phyloP scores from a whole-genome alignment of 2,329 filamentous ascomycete genomes.

The Acarospora socialis region DNA sequence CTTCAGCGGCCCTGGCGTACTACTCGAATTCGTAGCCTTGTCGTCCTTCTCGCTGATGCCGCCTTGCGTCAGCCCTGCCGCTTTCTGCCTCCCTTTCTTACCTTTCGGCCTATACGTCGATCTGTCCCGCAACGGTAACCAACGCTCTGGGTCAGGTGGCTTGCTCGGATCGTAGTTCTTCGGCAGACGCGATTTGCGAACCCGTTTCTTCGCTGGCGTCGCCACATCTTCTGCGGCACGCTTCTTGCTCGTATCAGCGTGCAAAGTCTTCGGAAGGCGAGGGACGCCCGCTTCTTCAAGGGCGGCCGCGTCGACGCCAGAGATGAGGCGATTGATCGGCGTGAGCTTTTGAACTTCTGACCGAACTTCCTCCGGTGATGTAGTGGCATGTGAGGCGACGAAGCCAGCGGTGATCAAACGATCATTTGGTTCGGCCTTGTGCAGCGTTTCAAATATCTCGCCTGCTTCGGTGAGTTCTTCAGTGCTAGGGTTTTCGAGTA shows the following conservation, averaged over 20 bases:
- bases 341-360: slow-evolving; percentile 26
- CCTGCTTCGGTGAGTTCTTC: slow-evolving; percentile 57
- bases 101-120: slow-evolving; percentile 73
- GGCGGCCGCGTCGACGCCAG: slow-evolving; percentile 28
- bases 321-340: slow-evolving; percentile 26
- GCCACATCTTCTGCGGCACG: slow-evolving; percentile 22
- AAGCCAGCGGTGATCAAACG: slow-evolving; percentile 62
- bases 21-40: slow-evolving; percentile 35
- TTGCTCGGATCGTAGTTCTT: slow-evolving; percentile 53
- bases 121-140: slow-evolving; percentile 80
- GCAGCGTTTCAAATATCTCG: slow-evolving; percentile 63
- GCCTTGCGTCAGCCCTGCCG: slow-evolving; percentile 52
- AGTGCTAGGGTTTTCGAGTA: slow-evolving; percentile 58
- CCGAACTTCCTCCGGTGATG: slow-evolving; percentile 24
- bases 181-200: slow-evolving; percentile 32
- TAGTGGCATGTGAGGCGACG: slow-evolving; percentile 63
- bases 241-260: slow-evolving; percentile 26
- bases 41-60: slow-evolving; percentile 61
- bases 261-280: slow-evolving; percentile 18
- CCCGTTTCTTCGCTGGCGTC: slow-evolving; percentile 22
- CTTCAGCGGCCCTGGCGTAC: slow-evolving; percentile 18
- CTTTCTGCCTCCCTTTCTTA: slow-evolving; percentile 76
- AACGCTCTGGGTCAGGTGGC: slow-evolving; percentile 76
- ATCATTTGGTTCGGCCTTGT: slow-evolving; percentile 50
- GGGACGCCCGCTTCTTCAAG: slow-evolving; percentile 32